Percentiles rank a stretch among this genome's conserved stretches.
These are phyloP conservation scores for Colletotrichum salicis DNA, from an alignment of 2,329 filamentous ascomycete genomes.

Conservation along the genomic window DNA sequence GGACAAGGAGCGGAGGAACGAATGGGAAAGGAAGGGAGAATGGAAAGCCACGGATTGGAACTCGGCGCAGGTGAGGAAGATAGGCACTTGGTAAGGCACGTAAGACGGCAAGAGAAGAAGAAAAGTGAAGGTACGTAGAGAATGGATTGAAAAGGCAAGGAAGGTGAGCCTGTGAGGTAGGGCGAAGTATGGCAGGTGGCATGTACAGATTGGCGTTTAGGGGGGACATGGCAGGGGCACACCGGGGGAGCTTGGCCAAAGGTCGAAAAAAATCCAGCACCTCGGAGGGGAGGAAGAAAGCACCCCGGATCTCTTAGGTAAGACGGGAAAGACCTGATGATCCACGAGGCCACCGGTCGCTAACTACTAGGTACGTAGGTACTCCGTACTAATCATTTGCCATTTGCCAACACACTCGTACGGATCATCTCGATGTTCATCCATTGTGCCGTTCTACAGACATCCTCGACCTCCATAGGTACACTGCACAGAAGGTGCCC, in stretches of 20 bases:
- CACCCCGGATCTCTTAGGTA: not conserved
- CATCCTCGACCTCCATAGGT: not conserved
- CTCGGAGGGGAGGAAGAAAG: not conserved
- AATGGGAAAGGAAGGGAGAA: not conserved
- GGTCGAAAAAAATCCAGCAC: not conserved
- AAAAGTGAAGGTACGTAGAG: slow-evolving; percentile 25
- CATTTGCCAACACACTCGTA: not conserved
- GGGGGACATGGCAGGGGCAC: not conserved
- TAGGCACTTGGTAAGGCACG: not conserved
- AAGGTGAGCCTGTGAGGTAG: not conserved
- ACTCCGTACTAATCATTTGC: too few species aligned
- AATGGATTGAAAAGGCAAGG: slow-evolving; percentile 1
- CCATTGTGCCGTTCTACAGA: not conserved
- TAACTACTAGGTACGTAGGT: too few species aligned
- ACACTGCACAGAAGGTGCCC: not conserved
- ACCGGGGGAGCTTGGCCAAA: slow-evolving; percentile 19
- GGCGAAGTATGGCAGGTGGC: slow-evolving; percentile 17
- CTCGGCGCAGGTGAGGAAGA: not conserved
- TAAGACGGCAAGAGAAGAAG: slow-evolving; percentile 5
- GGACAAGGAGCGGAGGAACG: slow-evolving; percentile 20
- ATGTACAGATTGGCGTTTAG: slow-evolving; percentile 14
- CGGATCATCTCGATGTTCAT: not conserved
- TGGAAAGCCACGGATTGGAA: slow-evolving; percentile 1
- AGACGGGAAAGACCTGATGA: not conserved
- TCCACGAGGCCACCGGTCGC: not conserved